Percentiles rank a stretch among this genome's conserved stretches.
Evolutionary conservation across 768 basidiomycete species (phyloP).

Genomic region (Phanerodontia chrysosporium): DNA sequence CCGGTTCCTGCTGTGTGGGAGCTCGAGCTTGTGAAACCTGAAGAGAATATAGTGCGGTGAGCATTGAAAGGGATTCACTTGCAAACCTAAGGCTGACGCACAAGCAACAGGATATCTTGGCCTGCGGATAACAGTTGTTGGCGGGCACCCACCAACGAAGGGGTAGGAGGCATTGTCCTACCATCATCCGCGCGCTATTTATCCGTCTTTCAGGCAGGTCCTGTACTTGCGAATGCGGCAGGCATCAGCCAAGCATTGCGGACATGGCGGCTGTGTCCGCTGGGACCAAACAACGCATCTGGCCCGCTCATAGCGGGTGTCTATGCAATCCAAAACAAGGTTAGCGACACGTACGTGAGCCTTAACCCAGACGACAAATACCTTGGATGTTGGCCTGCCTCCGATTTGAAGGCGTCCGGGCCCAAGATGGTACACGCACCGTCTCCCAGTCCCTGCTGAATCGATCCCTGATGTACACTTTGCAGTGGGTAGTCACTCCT

Average conservation of each 20-base stretch:
- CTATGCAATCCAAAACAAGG: constrained; percentile 5
- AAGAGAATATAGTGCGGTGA: background rate
- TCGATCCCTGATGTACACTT: background rate
- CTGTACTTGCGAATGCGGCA: no score
- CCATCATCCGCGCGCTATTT: no score
- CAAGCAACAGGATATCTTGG: constrained; percentile 3
- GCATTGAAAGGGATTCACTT: no score
- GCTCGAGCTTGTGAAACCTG: background rate
- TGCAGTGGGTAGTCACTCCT: constrained; percentile 6
- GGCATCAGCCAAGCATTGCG: no score
- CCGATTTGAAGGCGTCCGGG: background rate
- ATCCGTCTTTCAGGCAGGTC: no score
- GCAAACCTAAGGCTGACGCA: background rate
- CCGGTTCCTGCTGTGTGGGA: constrained; percentile 2
- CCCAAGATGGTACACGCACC: background rate
- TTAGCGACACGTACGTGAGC: background rate
- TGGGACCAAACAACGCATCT: background rate
- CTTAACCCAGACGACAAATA: background rate
- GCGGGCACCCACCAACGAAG: background rate
- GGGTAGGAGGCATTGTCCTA: background rate
- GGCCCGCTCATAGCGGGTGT: background rate
- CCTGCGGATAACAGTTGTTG: background rate
- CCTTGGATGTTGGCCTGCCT: background rate
- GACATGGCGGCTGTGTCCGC: background rate
- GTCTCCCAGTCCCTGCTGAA: background rate